Evolutionary conservation across 148 eudicot species (phyloP), one percentile per base, ranked within the genome.

Genomic region (Chenopodium suecicum): DNA sequence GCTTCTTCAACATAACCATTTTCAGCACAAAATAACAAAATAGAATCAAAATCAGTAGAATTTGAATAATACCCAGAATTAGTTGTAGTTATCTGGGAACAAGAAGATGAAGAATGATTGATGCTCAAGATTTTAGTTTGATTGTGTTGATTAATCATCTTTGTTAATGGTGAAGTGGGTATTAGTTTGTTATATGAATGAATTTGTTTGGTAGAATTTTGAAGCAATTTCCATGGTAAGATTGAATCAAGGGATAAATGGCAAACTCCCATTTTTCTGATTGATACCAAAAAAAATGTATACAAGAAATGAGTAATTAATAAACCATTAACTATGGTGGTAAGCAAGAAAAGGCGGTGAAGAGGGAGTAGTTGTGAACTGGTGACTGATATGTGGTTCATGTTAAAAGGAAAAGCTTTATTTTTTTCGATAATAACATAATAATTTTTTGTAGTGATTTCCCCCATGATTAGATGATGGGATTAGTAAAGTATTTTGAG

Each of bases 11-110:
- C 75, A 65, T 82, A 78, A 67, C 91, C 91, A 70, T 85, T 85
- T 77, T 86, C 86, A 9, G 90, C 98, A 86, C 85, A 89, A 67
- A 78, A 67, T 20, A 91, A 77, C 91, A 92, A 81, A 74, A 81
- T n/a, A 70, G 81, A 74, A 74, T 84, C 82, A 77, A 90, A 80
- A 29, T 78, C 32, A 22, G 82, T 63, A 71, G 87, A 70, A 20
- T 70, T 74, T n/a, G 79, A 60, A 41, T 25, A 32, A 56, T 75
- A 85, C 68, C 84, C 82, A 56, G 79, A 72, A 65, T 44, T 81
- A 69, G 62, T 44, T 73, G 81, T 13, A 52, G 41, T 13, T n/a
- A 25, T 64, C 11, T 29, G 58, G 47, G 68, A 19, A 4, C 7
- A 6, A 41, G 44, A 6, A 37, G 44, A 41, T 0, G 44, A 41